Base-by-base conservation (phyloP, 2,329 filamentous ascomycete genomes). In the Alternaria alternata region DNA sequence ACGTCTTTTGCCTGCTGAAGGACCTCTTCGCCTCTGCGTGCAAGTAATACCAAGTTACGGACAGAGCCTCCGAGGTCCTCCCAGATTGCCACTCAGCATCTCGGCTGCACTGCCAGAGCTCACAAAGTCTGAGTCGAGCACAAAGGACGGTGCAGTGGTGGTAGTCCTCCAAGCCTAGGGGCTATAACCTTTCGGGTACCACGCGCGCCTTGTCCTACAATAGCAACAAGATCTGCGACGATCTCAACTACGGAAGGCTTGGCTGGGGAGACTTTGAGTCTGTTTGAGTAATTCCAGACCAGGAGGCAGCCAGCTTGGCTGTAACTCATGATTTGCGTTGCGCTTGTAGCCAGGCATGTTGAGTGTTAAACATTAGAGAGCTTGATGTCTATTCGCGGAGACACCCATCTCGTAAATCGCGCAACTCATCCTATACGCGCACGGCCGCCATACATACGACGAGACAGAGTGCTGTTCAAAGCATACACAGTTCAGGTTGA, bases 391-490 rank as follows among this genome's bases (percentile, higher is more conserved):
- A 36, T 48, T 22, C 42, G 38, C 52, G 51, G 24, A 48, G 48
- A 36, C 47, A 36, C 32, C 22, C 46, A 24, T 36, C 44, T 48
- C 28, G 44, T 18, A n/a, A 28, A n/a, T 14, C 22, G 26, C 16
- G 20, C 18, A 28, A 20, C 22, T 36, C 52, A 63, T 8, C 79
- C 42, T 74, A 77, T 66, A 54, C 69, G 4, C 59, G 78, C 61
- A 55, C 63, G 83, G 81, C 70, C 41, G 80, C 78, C 26, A 80
- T 38, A 20, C 12, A 80, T 82, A 64, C 18, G 39, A 81, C 82
- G 51, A 61, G 74, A 51, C 64, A 74, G 28, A 83, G 34, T 83
- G 81, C 75, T 66, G 61, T 18, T 41, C 39, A 41, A 22, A 41
- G 39, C 72, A 76, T 43, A 67, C 75, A 46, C 75, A 75, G 75